A percentile compares a stretch with the other conserved stretches of the same genome.
Conservation (phyloP, 1,139 yeast species). For the Yamadazyma dushanensis region DNA sequence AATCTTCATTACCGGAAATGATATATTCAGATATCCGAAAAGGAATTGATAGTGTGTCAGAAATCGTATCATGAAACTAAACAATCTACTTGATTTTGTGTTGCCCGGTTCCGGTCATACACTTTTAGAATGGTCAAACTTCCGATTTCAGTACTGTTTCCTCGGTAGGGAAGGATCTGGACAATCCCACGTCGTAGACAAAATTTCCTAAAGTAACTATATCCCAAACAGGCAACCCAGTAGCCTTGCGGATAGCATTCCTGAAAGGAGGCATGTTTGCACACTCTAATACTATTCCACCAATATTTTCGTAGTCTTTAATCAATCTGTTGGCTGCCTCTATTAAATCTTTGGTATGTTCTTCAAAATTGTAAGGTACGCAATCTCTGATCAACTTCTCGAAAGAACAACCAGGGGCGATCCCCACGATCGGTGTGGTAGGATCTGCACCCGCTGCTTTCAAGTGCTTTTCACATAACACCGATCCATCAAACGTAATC, state of each 20-base stretch:
- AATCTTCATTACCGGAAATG: not conserved
- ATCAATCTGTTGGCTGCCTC: slow-evolving; percentile 16
- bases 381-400: slow-evolving; percentile 20
- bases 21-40: not conserved
- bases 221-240: slow-evolving; percentile 23
- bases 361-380: slow-evolving; percentile 22
- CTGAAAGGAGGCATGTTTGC: slow-evolving; percentile 28
- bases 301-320: slow-evolving; percentile 14
- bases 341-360: slow-evolving; percentile 9
- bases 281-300: slow-evolving; percentile 28
- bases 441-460: slow-evolving; percentile 23
- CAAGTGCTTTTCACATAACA: slow-evolving; percentile 24
- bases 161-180: slow-evolving; percentile 8
- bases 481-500: slow-evolving; percentile 25
- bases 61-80: no score
- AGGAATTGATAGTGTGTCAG: no score
- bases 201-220: slow-evolving; percentile 18
- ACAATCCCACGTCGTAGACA: slow-evolving; percentile 13
- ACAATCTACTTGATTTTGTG: no score
- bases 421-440: slow-evolving; percentile 19
- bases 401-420: slow-evolving; percentile 21
- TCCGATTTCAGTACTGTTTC: not conserved
- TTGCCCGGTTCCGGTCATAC: no score
- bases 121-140: no score
- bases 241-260: slow-evolving; percentile 16